These are phyloP conservation scores for Urochloa ruziziensis DNA, from an alignment of 176 grass and related monocot genomes.

Conservation along the genomic window DNA sequence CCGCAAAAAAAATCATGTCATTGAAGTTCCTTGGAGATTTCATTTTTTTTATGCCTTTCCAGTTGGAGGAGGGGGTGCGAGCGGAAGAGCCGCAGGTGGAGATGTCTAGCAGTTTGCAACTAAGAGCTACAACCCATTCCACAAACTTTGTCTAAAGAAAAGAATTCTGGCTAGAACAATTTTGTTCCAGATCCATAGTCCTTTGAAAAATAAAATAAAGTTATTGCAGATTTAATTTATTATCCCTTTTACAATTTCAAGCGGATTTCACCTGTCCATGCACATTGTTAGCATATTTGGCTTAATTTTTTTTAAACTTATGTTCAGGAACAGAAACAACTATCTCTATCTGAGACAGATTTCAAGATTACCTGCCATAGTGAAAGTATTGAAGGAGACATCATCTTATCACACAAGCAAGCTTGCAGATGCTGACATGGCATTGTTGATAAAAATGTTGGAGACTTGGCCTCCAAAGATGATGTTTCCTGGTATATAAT, in stretches of 20 bases:
- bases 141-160: too few relatives aligned
- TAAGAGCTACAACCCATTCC: too few relatives aligned
- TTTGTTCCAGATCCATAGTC: too few relatives aligned
- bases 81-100: too few relatives aligned
- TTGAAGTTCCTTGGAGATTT: too few relatives aligned
- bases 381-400: constrained; percentile 83
- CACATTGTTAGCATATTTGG: background rate
- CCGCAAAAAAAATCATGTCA: too few relatives aligned
- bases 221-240: background rate
- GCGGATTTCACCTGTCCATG: background rate
- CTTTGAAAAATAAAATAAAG: background rate
- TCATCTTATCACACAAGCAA: constrained; percentile 89
- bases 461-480: constrained; percentile 76
- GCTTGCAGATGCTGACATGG: constrained; percentile 79
- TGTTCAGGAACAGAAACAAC: constrained; percentile 65
- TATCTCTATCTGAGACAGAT: constrained; percentile 74
- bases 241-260: background rate
- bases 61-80: too few relatives aligned
- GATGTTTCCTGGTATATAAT: constrained; percentile 82
- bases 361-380: constrained; percentile 78
- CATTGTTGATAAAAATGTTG: constrained; percentile 73
- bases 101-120: too few relatives aligned
- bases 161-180: too few relatives aligned
- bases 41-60: too few relatives aligned
- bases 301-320: constrained; percentile 27